These are phyloP conservation scores for Pythium rishiriense DNA, from an alignment of 352 stramenopile species.

Conservation along the genomic window DNA sequence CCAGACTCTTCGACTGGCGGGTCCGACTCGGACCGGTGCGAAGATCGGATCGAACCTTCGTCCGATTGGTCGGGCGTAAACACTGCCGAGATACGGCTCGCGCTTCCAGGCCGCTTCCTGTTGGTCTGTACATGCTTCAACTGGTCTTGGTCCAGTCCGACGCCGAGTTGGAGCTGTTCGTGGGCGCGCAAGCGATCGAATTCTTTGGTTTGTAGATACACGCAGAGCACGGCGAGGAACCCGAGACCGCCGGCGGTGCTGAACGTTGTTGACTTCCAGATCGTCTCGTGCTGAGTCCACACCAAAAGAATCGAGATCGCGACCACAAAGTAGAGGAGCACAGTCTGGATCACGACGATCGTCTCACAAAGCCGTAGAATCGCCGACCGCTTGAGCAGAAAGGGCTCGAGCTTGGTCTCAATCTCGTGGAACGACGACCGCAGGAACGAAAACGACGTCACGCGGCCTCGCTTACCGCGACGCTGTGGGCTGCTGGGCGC, in stretches of 20 bases:
- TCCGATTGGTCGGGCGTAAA: background rate
- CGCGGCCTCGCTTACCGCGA: background rate
- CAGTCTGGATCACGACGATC: conserved; percentile 60
- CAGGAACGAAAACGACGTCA: conserved; percentile 53
- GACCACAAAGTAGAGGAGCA: conserved; percentile 34
- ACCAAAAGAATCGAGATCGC: background rate
- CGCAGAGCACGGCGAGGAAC: conserved; percentile 31
- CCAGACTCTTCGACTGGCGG: background rate
- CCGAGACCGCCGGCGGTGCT: background rate
- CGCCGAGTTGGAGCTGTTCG: conserved; percentile 63
- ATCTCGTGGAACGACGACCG: conserved; percentile 43
- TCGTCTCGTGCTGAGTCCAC: conserved; percentile 2
- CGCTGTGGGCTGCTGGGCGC: background rate
- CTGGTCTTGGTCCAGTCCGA: conserved; percentile 41
- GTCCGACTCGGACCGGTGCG: background rate
- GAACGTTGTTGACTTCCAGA: conserved; percentile 14
- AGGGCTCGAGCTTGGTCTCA: conserved; percentile 34
- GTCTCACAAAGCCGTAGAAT: conserved; percentile 64
- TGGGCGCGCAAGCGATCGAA: conserved; percentile 66
- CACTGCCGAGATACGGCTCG: conserved; percentile 8
- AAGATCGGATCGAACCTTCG: background rate
- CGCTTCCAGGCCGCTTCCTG: conserved; percentile 7
- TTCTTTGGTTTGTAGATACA: conserved; percentile 58
- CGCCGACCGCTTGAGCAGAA: conserved; percentile 52
- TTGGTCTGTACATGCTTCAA: background rate